Conservation (phyloP, 192 early-diverging fungal genomes). For the Kappamyces sp. region DNA sequence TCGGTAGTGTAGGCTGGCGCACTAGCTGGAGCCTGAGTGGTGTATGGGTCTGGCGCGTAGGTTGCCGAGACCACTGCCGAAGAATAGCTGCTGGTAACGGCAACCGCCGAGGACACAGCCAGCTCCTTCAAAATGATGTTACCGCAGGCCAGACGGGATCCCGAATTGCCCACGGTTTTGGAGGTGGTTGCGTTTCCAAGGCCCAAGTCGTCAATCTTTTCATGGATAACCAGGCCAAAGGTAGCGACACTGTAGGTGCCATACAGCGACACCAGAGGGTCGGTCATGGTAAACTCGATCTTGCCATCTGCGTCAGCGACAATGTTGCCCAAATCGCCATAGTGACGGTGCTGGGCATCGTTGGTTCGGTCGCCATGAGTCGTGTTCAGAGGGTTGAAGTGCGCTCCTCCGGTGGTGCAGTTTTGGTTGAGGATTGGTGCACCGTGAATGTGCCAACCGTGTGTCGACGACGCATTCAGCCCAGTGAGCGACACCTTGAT, state of each 20-base stretch:
- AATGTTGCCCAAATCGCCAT: background rate
- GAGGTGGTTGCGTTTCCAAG: background rate
- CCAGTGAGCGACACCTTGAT: background rate
- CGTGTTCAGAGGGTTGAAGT: slow-evolving; percentile 78
- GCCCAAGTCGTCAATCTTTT: background rate
- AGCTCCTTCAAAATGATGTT: background rate
- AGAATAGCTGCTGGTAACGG: no score
- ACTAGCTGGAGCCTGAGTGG: no score
- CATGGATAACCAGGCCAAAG: background rate
- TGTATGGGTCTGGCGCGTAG: no score
- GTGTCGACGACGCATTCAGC: background rate
- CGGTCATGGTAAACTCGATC: slow-evolving; percentile 14
- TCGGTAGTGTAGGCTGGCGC: no score
- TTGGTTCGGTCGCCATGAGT: slow-evolving; percentile 75
- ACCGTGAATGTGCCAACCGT: slow-evolving; percentile 7
- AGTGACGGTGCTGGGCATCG: slow-evolving; percentile 19
- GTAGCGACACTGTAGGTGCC: background rate
- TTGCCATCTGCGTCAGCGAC: background rate
- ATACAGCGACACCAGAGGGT: background rate
- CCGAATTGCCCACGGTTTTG: background rate
- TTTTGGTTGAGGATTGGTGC: slow-evolving; percentile 5
- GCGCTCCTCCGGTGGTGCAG: slow-evolving; percentile 27
- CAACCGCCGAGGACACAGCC: no score
- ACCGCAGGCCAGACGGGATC: background rate
- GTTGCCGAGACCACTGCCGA: no score